Evolutionary conservation across 768 basidiomycete species (phyloP), one percentile per base, ranked within the genome.

Genomic region (Galerina sulciceps): DNA sequence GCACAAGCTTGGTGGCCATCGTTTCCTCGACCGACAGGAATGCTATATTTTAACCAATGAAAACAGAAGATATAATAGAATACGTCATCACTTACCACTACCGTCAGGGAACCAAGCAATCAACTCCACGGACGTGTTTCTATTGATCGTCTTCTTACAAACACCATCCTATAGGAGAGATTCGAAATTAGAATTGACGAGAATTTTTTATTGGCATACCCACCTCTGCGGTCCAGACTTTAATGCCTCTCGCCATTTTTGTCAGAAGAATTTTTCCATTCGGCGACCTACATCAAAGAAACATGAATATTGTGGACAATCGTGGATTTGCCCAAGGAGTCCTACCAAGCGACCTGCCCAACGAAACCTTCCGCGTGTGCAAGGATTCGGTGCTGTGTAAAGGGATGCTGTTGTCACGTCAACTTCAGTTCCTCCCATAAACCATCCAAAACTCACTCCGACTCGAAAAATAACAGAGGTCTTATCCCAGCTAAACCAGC

Each of bases 351-450:
- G 34, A 91, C 89, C 71, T 90, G 89, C 35, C 85, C 83, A 34
- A 90, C 85, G 69, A 91, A 90, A n/a, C 87, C 87, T 60, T 84
- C 80, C 4, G 86, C 76, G 65, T 91, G 89, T 0, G 85, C 85
- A 17, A 91, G 79, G 14, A 84, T 80, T 41, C 87, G 82, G 65
- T 89, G 87, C 2, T 79, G 75, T n/a, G 75, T 71, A 59, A 86
- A 83, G 10, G 83, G 81, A 54, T 85, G 81, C 87, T 88, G 15
- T 11, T 55, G 35, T 15, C 37, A 18, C 13, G 26, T 34, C 8
- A 53, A n/a, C 41, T 8, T 31, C 10, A 18, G 38, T 10, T 10
- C 14, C 22, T 40, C 45, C 37, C 37, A 42, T 3, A 34, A 47
- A 8, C 31, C 26, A 31, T 31, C 8, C 26, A 34, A 20, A 13